Base-by-base conservation (phyloP, 2,329 filamentous ascomycete genomes). In the Calonectria pseudoreteaudii region DNA sequence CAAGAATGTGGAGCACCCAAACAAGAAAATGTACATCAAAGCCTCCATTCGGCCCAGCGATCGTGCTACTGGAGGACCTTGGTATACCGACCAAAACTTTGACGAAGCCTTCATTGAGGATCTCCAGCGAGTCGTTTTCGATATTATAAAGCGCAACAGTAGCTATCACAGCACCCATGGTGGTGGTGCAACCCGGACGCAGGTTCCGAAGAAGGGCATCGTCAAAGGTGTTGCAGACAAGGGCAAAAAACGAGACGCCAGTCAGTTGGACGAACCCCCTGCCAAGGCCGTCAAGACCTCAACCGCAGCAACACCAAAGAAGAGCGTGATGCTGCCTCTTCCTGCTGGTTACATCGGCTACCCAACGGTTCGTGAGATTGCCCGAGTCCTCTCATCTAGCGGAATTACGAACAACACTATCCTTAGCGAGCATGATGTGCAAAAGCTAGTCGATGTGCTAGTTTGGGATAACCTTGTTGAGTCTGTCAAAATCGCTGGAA, bases 21-120 rank as follows among this genome's bases (percentile, higher is more conserved):
- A 93, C 78, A 94, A 97, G 83, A 98, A 98, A 86, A 98, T 98
- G 90, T 99, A 97, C 88, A 98, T 99, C 90, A 93, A 98, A 81
- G 92, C 93, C 68, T 93, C 93, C 75, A 90, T 99, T 74, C 91
- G 92, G 14, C 96, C 97, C 0, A 95, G 93, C 68, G 96, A 98
- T 75, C 94, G 97, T 75, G 94, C 97, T 60, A 98, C 95, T 0
- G 97, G 97, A 62, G 97, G 97, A 2, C 94, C 95, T 11, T 99
- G 96, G 95, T 98, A 97, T 84, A 96, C 94, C 10, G 95, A 98
- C 76, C 94, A 95, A 67, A 94, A 96, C 77, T 90, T 98, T 16
- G 97, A 99, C 84, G 93, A 94, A 76, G 94, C 94, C 72, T 95
- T 99, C 83, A 96, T 98, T 79, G 92, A 94, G 71, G 91, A 92